These are phyloP conservation scores for Mercurialis annua DNA, from an alignment of 345 rosid species.

Conservation along the genomic window DNA sequence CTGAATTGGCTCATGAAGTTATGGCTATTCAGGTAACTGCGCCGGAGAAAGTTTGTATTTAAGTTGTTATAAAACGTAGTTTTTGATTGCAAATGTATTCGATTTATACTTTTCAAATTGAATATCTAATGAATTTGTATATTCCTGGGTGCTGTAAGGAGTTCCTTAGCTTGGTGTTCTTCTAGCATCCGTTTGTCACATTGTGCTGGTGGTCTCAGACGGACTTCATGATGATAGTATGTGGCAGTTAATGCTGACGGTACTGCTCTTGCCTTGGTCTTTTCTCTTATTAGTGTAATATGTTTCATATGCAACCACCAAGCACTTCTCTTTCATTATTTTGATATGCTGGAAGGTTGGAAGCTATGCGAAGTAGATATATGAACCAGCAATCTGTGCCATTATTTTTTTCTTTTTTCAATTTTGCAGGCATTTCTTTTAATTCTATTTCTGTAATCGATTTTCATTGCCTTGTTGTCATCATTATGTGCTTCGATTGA, in stretches of 20 bases:
- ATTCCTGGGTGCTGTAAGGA: conserved; percentile 49
- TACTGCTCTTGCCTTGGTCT: conserved; percentile 27
- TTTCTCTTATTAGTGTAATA: neutral
- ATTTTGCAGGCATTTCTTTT: neutral
- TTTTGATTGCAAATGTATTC: neutral
- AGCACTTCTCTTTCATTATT: too few species aligned
- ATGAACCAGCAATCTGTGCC: neutral
- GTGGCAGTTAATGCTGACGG: conserved; percentile 69
- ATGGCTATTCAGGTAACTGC: conserved; percentile 69
- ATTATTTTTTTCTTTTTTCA: neutral
- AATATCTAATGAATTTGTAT: conserved; percentile 28
- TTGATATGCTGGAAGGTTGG: too few species aligned
- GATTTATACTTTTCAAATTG: conserved; percentile 1
- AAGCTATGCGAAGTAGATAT: too few species aligned
- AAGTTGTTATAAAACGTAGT: neutral
- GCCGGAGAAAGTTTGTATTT: neutral
- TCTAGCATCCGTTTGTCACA: conserved; percentile 73
- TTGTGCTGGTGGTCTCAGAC: conserved; percentile 77
- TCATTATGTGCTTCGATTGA: neutral
- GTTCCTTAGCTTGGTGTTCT: conserved; percentile 72
- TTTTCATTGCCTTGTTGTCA: neutral
- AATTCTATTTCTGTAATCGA: neutral
- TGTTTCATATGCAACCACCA: neutral
- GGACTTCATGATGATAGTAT: conserved; percentile 63
- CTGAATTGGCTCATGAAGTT: conserved; percentile 81